Percentiles rank a stretch among this genome's conserved stretches.
Conservation (phyloP, 805 yeast species). For the Cyberlindnera xishuangbannaensis region DNA sequence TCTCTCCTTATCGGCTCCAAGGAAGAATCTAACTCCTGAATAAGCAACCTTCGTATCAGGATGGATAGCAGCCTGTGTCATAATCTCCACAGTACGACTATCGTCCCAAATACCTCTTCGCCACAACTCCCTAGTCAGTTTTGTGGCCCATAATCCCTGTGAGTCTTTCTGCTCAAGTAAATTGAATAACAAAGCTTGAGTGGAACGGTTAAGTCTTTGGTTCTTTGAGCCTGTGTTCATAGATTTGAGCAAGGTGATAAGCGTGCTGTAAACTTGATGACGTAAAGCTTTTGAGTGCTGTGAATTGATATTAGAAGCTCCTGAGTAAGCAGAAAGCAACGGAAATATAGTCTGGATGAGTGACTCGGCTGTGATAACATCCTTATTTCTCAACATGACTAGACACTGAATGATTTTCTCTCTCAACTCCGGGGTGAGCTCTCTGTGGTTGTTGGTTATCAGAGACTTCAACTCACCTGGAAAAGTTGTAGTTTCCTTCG, state of each 20-base stretch:
- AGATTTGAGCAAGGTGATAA: slow-evolving; percentile 71
- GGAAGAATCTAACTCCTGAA: slow-evolving; percentile 85
- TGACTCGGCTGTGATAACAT: slow-evolving; percentile 68
- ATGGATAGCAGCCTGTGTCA: slow-evolving; percentile 93
- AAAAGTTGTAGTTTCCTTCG: slow-evolving; percentile 78
- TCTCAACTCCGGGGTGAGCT: slow-evolving; percentile 75
- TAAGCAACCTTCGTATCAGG: slow-evolving; percentile 80
- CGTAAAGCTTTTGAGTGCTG: slow-evolving; percentile 78
- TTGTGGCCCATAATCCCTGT: slow-evolving; percentile 94
- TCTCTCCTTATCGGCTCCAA: slow-evolving; percentile 93
- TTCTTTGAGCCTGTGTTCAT: slow-evolving; percentile 87
- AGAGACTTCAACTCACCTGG: slow-evolving; percentile 75
- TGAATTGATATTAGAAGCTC: slow-evolving; percentile 37
- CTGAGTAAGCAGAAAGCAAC: slow-evolving; percentile 61
- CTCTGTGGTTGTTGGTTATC: slow-evolving; percentile 70
- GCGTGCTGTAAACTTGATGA: slow-evolving; percentile 72
- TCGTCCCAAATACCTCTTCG: slow-evolving; percentile 98
- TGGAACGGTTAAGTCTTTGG: slow-evolving; percentile 81
- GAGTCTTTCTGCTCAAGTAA: slow-evolving; percentile 73
- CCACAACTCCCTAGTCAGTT: slow-evolving; percentile 93
- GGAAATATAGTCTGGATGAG: slow-evolving; percentile 88
- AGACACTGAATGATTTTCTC: slow-evolving; percentile 89
- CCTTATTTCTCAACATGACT: slow-evolving; percentile 86
- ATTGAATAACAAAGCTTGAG: slow-evolving; percentile 89
- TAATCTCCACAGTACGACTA: slow-evolving; percentile 91